Evolutionary conservation across 2,329 filamentous ascomycete genomes (phyloP).

Genomic region (Cercospora brassicicola): DNA sequence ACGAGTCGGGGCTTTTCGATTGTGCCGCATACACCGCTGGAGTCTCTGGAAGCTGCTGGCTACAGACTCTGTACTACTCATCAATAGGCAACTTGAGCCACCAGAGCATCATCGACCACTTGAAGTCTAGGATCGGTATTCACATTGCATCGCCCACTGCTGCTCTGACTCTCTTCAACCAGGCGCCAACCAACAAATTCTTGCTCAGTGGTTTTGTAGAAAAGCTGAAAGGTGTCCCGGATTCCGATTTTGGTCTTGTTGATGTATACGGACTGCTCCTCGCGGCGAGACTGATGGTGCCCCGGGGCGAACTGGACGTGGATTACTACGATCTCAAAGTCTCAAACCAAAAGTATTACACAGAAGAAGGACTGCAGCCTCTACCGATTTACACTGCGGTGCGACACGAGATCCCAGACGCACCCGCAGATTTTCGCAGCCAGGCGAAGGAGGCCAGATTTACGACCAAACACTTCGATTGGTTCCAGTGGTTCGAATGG

Average conservation of each 20-base stretch:
- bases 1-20: conserved; percentile 86
- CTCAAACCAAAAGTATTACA: conserved; percentile 76
- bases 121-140: conserved; percentile 79
- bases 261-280: conserved; percentile 89
- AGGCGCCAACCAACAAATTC: conserved; percentile 88
- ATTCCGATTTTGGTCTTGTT: conserved; percentile 83
- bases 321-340: conserved; percentile 81
- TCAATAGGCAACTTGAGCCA: conserved; percentile 71
- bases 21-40: conserved; percentile 94
- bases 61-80: conserved; percentile 83
- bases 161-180: conserved; percentile 76
- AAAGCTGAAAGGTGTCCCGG: conserved; percentile 79
- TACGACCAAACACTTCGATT: conserved; percentile 57
- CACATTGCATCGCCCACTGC: conserved; percentile 92
- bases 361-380: conserved; percentile 76
- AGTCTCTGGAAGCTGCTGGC: conserved; percentile 94
- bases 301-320: conserved; percentile 76
- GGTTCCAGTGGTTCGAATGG: conserved; percentile 98
- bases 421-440: conserved; percentile 43
- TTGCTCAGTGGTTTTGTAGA: conserved; percentile 86
- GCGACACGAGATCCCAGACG: conserved; percentile 84
- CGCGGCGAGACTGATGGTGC: conserved; percentile 80
- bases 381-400: conserved; percentile 95
- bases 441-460: conserved; percentile 38
- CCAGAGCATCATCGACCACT: conserved; percentile 71